Evolutionary conservation across 1,139 yeast genomes (phyloP), one percentile per base, ranked within the genome.

Genomic region (Zygosaccharomyces sapae): DNA sequence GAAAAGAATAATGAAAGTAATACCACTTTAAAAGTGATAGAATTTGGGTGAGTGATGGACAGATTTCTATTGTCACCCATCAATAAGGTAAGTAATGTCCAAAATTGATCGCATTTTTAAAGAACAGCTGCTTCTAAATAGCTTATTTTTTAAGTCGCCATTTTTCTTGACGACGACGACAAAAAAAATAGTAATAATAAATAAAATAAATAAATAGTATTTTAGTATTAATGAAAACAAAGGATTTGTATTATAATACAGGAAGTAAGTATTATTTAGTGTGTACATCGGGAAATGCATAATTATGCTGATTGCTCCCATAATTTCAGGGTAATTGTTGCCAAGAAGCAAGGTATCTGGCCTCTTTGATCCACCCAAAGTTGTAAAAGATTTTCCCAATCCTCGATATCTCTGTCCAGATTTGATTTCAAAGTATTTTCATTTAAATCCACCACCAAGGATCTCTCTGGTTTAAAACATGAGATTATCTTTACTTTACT

Each of bases 341-440:
- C 83, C 48, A 89, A 69, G 58, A 88, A 84, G 56, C 95, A 85
- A 0, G 95, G 87, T 20, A 87, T 79, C 56, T 86, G 89, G 37
- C 77, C 77, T 52, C 80, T 76, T 44, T 83, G 86, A 42, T 74
- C 74, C 2, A 86, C 79, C 89, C 95, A 87, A 50, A 77, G 76
- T 13, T 74, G 68, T 20, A 85, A 74, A 46, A 86, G 69, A 34
- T 78, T 76, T 49, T 79, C 80, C 67, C 83, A 81, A 47, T 58
- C 61, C 4, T 54, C 58, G n/a, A 59, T 50, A 9, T 55, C 61
- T 1, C 58, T 52, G n/a, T 55, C 53, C 33, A 62, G 51, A 45
- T 57, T 62, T 1, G 66, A 61, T 52, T 65, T 69, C 36, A 69
- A 51, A 0, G 70, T 66, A 41, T 65, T 60, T 3, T 63, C 62